These are phyloP conservation scores for Cercospora citrullina DNA, from an alignment of 2,329 filamentous ascomycete genomes.

Conservation along the genomic window DNA sequence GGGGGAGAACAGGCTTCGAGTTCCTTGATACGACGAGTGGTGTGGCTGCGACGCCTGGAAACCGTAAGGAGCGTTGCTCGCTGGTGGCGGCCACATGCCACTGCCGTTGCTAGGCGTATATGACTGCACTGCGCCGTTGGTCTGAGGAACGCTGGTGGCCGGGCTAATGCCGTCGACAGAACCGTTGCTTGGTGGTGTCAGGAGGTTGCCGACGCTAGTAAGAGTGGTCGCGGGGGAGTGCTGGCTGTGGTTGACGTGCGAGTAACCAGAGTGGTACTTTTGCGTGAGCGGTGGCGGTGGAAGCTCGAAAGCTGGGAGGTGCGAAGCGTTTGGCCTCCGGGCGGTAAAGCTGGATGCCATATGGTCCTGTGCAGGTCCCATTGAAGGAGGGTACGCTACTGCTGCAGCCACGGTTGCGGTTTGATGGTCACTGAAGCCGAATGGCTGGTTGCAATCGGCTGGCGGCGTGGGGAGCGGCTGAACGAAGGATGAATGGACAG, in stretches of 20 bases:
- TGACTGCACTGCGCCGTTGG: conserved; percentile 53
- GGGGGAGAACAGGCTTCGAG: conserved; percentile 58
- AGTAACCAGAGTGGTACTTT: conserved; percentile 45
- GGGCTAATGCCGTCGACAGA: conserved; percentile 63
- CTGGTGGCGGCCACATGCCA: conserved; percentile 59
- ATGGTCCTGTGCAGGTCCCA: conserved; percentile 62
- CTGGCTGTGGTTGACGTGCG: conserved; percentile 44
- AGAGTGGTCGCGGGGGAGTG: conserved; percentile 45
- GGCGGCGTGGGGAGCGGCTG: conserved; percentile 36
- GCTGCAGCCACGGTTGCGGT: conserved; percentile 63
- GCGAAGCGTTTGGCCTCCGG: conserved; percentile 67
- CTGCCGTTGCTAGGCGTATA: conserved; percentile 57
- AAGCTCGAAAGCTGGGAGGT: conserved; percentile 69
- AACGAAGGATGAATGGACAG: conserved; percentile 28
- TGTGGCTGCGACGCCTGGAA: conserved; percentile 49
- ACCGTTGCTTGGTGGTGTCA: conserved; percentile 63
- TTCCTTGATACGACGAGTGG: conserved; percentile 48
- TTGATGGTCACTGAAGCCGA: conserved; percentile 36
- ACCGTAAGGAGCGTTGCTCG: conserved; percentile 59
- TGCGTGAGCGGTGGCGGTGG: conserved; percentile 61
- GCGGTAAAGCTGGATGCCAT: conserved; percentile 68
- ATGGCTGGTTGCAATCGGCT: conserved; percentile 34
- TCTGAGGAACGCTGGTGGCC: conserved; percentile 59
- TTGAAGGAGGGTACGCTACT: conserved; percentile 60
- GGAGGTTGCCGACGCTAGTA: conserved; percentile 60